Evolutionary conservation across 495 filamentous ascomycete genomes (phyloP), one percentile per base, ranked within the genome.

Genomic region (Bathelium albidoporum): DNA sequence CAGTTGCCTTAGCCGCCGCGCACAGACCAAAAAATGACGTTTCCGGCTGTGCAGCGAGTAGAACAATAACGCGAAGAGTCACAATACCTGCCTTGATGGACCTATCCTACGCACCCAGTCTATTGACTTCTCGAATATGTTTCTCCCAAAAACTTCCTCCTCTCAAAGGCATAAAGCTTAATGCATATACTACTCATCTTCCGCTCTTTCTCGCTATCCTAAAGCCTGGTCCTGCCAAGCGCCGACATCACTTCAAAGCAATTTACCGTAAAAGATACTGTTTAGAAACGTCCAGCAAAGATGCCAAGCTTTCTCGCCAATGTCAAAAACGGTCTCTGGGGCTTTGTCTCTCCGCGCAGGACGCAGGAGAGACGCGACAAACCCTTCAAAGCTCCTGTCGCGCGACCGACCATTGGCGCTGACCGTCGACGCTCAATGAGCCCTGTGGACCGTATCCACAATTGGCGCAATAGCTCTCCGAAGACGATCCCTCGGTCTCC

Each of bases 301-400:
- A 60, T 60, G 58, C 26, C 58, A 36, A 24, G 49, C 16, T 43
- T 60, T n/a, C 36, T 60, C 58, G 22, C 20, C 16, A 60, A 26
- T 22, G 4, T 63, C 26, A 63, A 2, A 29, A 22, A 63, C 24
- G 22, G 36, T 14, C 20, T 63, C 18, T 63, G 61, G 61, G 29
- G 36, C 49, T 63, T 22, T 44, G 61, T 63, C 44, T 58, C 44
- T 26, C 61, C 61, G 9, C 61, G 61, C 26, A 22, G 31, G 43
- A 63, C 61, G 3, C 44, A 63, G 49, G 18, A 55, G 29, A 32
- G 41, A 26, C 61, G 61, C 31, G 43, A 32, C 45, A 63, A 63
- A 53, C 61, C 61, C 1, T 63, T 63, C 43, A 58, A 63, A 31
- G 43, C 39, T 16, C 16, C 16, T 10, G 29, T 26, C 26, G n/a